phyloP scores from a whole-genome alignment of 331 rosid genomes.

The Ulmus americana region DNA sequence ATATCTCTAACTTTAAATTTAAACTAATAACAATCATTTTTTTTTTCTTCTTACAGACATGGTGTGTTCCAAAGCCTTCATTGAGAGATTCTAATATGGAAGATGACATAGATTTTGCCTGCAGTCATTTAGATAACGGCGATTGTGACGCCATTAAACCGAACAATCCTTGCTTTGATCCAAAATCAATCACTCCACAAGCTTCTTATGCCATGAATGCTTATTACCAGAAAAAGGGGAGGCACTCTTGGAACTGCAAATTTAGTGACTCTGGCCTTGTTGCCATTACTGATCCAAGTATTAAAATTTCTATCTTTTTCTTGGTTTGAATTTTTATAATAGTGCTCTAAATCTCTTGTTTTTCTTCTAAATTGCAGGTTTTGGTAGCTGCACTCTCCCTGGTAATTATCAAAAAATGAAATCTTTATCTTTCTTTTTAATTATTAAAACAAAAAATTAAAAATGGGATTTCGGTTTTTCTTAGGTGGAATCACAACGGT shows the following conservation, averaged over 20 bases:
- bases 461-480: not conserved
- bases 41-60: not conserved
- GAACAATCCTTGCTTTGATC: not conserved
- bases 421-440: not conserved
- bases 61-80: conserved; percentile 11
- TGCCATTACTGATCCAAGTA: not conserved
- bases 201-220: conserved; percentile 6
- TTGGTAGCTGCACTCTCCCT: not conserved
- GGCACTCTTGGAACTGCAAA: not conserved
- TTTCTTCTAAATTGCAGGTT: conserved; percentile 10
- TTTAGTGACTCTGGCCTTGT: not conserved
- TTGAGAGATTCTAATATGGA: not conserved
- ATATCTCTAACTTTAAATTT: no score
- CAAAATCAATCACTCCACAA: not conserved
- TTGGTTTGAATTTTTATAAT: not conserved
- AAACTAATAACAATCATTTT: no score
- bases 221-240: not conserved
- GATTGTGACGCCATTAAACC: not conserved
- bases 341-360: not conserved
- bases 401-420: not conserved
- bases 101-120: not conserved
- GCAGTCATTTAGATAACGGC: not conserved
- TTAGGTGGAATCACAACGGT: conserved; percentile 10
- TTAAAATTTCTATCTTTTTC: not conserved
- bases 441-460: not conserved